Conservation (phyloP, 192 early-diverging fungal genomes). For the Backusella sp. region DNA sequence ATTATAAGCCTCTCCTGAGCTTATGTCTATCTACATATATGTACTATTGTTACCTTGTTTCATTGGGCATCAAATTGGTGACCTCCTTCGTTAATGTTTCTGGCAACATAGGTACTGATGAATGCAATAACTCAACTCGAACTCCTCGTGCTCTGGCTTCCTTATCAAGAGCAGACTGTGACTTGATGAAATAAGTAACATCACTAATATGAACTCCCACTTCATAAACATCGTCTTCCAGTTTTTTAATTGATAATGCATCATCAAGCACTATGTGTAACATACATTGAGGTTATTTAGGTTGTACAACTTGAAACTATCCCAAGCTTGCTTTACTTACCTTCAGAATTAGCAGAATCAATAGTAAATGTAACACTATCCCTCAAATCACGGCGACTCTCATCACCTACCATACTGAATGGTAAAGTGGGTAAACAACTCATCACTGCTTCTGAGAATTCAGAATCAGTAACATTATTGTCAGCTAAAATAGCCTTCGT, state of each 20-base stretch:
- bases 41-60: slow-evolving; percentile 51
- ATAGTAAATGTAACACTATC: slow-evolving; percentile 77
- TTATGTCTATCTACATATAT: not conserved
- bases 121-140: slow-evolving; percentile 94
- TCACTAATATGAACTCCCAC: slow-evolving; percentile 89
- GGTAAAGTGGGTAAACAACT: slow-evolving; percentile 72
- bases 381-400: slow-evolving; percentile 70
- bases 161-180: slow-evolving; percentile 85
- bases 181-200: slow-evolving; percentile 94
- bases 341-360: slow-evolving; percentile 76
- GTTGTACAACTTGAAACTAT: not conserved
- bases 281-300: not conserved
- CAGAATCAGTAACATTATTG: slow-evolving; percentile 66
- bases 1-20: not conserved
- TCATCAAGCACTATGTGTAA: slow-evolving; percentile 58
- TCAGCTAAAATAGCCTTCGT: slow-evolving; percentile 77
- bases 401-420: slow-evolving; percentile 65
- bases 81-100: slow-evolving; percentile 85
- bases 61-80: slow-evolving; percentile 87
- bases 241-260: slow-evolving; percentile 62
- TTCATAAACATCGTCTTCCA: slow-evolving; percentile 75
- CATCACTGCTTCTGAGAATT: slow-evolving; percentile 72
- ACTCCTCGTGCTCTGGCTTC: slow-evolving; percentile 91
- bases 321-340: slow-evolving; percentile 27
- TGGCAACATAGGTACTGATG: slow-evolving; percentile 98